Percentiles rank a stretch among this genome's conserved stretches.
Conservation (phyloP, 2,329 filamentous ascomycete species). For the Apiospora koreana region DNA sequence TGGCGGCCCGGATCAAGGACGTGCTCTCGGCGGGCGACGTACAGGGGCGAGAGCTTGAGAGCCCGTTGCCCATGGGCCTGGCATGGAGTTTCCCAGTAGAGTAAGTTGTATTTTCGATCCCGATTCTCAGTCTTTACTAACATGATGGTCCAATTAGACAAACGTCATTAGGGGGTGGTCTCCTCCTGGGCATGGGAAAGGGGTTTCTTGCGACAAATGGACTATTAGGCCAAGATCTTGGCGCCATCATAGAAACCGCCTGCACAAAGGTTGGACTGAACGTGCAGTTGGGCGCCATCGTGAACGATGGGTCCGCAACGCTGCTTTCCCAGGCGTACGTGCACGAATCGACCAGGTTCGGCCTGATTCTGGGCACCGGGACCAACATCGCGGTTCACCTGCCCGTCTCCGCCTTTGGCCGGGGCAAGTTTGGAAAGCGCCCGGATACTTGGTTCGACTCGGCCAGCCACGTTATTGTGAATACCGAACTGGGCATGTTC, state of each 20-base stretch:
- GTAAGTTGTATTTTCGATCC: slow-evolving; percentile 43
- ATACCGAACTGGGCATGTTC: slow-evolving; percentile 70
- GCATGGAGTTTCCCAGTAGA: slow-evolving; percentile 73
- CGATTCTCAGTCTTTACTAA: neutral
- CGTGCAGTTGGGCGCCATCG: slow-evolving; percentile 59
- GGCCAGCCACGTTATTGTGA: slow-evolving; percentile 65
- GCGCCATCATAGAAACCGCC: slow-evolving; percentile 56
- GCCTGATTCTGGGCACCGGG: slow-evolving; percentile 67
- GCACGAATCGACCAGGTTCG: slow-evolving; percentile 59
- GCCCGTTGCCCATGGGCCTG: slow-evolving; percentile 58
- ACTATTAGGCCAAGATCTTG: slow-evolving; percentile 60
- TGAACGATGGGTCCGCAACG: slow-evolving; percentile 69
- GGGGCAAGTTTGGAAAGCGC: slow-evolving; percentile 57
- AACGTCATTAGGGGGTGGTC: slow-evolving; percentile 62
- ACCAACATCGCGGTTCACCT: slow-evolving; percentile 67
- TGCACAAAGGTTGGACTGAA: slow-evolving; percentile 53
- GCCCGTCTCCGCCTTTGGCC: slow-evolving; percentile 56
- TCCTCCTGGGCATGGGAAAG: slow-evolving; percentile 65
- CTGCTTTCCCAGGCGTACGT: slow-evolving; percentile 65
- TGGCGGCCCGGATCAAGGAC: slow-evolving; percentile 61
- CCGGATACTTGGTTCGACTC: slow-evolving; percentile 57
- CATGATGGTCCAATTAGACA: slow-evolving; percentile 48
- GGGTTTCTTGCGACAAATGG: slow-evolving; percentile 61
- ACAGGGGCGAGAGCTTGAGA: slow-evolving; percentile 36
- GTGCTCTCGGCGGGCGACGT: slow-evolving; percentile 50